These are phyloP conservation scores for Acanthochlamys bracteata DNA, from an alignment of 106 monocot genomes.

Conservation along the genomic window DNA sequence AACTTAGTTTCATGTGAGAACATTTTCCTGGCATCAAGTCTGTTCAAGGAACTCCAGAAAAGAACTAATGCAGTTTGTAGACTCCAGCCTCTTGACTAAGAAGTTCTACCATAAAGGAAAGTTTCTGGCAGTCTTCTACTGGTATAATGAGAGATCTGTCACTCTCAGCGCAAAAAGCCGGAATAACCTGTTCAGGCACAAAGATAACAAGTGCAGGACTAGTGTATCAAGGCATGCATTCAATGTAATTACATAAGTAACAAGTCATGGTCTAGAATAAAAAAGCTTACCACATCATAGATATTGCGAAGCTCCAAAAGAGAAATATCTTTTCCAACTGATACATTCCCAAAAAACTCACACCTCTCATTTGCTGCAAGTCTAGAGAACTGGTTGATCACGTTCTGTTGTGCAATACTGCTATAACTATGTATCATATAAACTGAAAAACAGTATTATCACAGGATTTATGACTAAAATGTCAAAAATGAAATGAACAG, in stretches of 20 bases:
- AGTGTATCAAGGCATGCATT: no score
- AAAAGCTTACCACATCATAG: conserved; percentile 84
- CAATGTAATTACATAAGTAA: neutral
- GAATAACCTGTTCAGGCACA: conserved; percentile 50
- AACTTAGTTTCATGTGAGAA: no score
- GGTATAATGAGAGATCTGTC: conserved; percentile 69
- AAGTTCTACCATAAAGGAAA: neutral
- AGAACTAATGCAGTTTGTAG: no score
- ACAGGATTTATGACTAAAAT: no score
- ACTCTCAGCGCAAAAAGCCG: conserved; percentile 98
- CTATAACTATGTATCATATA: conserved; percentile 11
- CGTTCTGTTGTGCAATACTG: conserved; percentile 84
- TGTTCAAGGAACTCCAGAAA: no score
- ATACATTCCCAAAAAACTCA: conserved; percentile 85
- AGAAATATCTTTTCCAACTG: conserved; percentile 57
- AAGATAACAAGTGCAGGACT: neutral
- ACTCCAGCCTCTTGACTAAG: no score
- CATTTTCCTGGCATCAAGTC: no score
- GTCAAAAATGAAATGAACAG: no score
- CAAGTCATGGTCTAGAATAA: neutral
- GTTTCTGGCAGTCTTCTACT: conserved; percentile 56
- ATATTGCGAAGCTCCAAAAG: conserved; percentile 60
- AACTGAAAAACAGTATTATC: no score
- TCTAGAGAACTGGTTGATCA: conserved; percentile 90
- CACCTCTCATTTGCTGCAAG: conserved; percentile 70